phyloP scores from a whole-genome alignment of 495 filamentous ascomycete species.

The Penicillium atrosanguineum region DNA sequence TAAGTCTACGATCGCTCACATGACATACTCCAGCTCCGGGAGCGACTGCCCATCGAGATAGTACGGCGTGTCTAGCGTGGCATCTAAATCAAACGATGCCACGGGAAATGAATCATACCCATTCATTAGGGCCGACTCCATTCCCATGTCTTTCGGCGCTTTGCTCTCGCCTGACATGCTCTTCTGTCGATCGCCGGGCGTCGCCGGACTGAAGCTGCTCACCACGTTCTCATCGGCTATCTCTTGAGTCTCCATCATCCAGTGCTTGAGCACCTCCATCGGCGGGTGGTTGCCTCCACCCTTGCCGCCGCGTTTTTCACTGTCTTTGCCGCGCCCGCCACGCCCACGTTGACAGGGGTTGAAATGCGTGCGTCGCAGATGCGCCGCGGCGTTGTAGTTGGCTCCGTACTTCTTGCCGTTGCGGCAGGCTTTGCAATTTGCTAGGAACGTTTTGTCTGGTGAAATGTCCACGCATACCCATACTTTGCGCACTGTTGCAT shows the following conservation, averaged over 20 bases:
- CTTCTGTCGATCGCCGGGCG: neutral
- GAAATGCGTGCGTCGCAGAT: slow-evolving; percentile 89
- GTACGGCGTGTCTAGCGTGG: slow-evolving; percentile 32
- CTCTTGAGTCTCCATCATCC: slow-evolving; percentile 72
- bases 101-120: slow-evolving; percentile 30
- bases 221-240: slow-evolving; percentile 34
- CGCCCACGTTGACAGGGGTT: slow-evolving; percentile 58
- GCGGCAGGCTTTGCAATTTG: slow-evolving; percentile 85
- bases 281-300: slow-evolving; percentile 79
- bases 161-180: neutral
- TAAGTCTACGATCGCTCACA: slow-evolving; percentile 22
- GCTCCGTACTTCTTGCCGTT: slow-evolving; percentile 78
- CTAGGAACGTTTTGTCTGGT: slow-evolving; percentile 58
- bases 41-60: slow-evolving; percentile 33
- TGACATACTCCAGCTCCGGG: slow-evolving; percentile 39
- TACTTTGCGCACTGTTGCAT: slow-evolving; percentile 69
- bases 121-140: slow-evolving; percentile 29
- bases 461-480: slow-evolving; percentile 77
- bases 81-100: slow-evolving; percentile 24
- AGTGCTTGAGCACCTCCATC: slow-evolving; percentile 77
- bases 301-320: slow-evolving; percentile 72
- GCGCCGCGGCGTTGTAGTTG: slow-evolving; percentile 95
- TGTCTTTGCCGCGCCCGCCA: slow-evolving; percentile 52
- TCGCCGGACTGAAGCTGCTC: neutral
- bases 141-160: neutral